Evolutionary conservation across 2,329 filamentous ascomycete species (phyloP).

Genomic region (Coniochaeta ligniaria): DNA sequence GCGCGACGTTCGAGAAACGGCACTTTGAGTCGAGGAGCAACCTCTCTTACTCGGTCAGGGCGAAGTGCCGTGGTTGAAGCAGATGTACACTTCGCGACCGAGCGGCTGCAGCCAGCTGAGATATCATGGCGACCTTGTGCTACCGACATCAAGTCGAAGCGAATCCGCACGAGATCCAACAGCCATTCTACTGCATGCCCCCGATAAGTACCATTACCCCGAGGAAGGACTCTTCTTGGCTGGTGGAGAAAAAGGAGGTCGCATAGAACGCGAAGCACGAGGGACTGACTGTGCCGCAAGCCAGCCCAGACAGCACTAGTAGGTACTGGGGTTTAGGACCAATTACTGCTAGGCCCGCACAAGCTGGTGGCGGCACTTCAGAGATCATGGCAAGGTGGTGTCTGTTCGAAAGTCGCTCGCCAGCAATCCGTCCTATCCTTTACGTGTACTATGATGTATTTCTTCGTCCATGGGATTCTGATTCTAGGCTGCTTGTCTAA

Average conservation of each 20-base stretch:
- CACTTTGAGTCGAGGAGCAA: neutral
- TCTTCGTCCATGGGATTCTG: no score
- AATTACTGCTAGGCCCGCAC: neutral
- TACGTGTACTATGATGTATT: no score
- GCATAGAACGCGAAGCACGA: no score
- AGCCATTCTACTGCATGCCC: neutral
- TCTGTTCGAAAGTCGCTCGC: no score
- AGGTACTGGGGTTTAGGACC: neutral
- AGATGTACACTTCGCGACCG: neutral
- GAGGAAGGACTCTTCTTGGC: neutral
- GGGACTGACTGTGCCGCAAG: neutral
- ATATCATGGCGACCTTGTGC: neutral
- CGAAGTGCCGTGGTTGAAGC: neutral
- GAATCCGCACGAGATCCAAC: neutral
- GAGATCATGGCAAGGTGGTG: neutral
- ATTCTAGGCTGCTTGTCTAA: no score
- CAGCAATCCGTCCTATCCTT: no score
- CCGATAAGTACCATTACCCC: neutral
- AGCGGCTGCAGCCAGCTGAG: neutral
- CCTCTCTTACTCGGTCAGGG: neutral
- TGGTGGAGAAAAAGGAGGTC: no score
- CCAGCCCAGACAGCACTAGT: neutral
- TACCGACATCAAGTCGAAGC: neutral
- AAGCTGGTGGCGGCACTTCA: neutral
- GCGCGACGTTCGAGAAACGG: neutral